Conservation (phyloP, 2,329 filamentous ascomycete species). For the Stagonosporopsis tanaceti region DNA sequence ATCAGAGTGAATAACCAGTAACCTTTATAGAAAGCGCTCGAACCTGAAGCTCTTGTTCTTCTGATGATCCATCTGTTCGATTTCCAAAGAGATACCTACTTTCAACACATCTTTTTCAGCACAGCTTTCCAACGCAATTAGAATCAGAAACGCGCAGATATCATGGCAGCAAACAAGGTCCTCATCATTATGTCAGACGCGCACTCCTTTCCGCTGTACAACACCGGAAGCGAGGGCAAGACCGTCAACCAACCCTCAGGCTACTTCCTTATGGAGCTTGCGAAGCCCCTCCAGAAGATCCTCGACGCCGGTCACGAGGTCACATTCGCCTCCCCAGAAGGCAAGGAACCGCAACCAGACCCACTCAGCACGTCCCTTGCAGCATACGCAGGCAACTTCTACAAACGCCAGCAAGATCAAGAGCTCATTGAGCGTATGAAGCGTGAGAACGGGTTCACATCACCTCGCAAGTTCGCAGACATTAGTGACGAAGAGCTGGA, state of each 20-base stretch:
- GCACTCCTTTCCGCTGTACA: conserved; percentile 45
- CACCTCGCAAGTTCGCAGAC: conserved; percentile 49
- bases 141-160: not conserved
- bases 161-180: conserved; percentile 49
- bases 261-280: conserved; percentile 46
- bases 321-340: conserved; percentile 56
- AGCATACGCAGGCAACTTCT: conserved; percentile 57
- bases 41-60: not conserved
- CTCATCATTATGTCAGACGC: conserved; percentile 57
- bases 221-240: conserved; percentile 34
- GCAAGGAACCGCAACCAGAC: conserved; percentile 53
- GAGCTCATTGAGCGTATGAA: conserved; percentile 56
- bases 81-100: not conserved
- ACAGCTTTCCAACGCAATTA: not conserved
- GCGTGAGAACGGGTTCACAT: conserved; percentile 54
- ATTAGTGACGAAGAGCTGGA: conserved; percentile 53
- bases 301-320: conserved; percentile 51
- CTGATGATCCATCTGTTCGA: not conserved
- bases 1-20: conserved; percentile 2
- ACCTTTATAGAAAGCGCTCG: not conserved
- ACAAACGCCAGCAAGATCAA: conserved; percentile 53
- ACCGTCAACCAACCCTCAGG: conserved; percentile 39
- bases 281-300: conserved; percentile 40
- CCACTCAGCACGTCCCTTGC: conserved; percentile 53
- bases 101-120: not conserved